These are phyloP conservation scores for Rhodotorula sp. DNA, from an alignment of 1,284 basidiomycete species.

Conservation along the genomic window DNA sequence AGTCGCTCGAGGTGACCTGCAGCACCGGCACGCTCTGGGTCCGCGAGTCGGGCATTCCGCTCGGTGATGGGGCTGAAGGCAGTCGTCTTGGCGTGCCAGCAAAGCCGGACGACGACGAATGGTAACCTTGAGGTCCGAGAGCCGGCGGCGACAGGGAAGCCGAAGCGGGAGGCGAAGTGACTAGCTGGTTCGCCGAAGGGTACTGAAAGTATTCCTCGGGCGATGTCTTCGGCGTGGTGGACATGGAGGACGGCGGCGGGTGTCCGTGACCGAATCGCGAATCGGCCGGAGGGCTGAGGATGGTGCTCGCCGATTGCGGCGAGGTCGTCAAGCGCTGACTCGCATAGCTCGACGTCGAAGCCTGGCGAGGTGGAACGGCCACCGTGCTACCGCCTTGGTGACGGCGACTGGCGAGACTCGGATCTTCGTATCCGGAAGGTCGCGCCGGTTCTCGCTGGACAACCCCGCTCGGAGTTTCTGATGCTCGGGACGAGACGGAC, in stretches of 20 bases:
- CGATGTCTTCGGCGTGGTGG: constrained; percentile 2
- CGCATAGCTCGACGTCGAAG: constrained; percentile 12
- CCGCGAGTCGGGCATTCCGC: constrained; percentile 4
- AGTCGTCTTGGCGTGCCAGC: constrained; percentile 26
- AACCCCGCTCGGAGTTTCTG: background rate
- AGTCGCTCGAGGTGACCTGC: constrained; percentile 16
- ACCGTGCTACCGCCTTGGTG: too few species aligned
- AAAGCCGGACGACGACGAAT: constrained; percentile 1
- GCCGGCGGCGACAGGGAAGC: background rate
- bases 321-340: constrained; percentile 8
- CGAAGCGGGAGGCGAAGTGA: background rate
- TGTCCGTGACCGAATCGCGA: background rate
- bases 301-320: background rate
- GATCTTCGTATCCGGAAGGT: background rate
- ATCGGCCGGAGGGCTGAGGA: constrained; percentile 14
- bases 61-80: constrained; percentile 5
- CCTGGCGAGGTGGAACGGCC: background rate
- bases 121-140: constrained; percentile 2
- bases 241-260: background rate
- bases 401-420: too few species aligned
- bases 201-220: constrained; percentile 25
- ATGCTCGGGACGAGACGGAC: background rate
- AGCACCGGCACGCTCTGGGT: constrained; percentile 23
- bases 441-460: background rate
- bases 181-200: background rate